Conservation (phyloP, 306 rosid species). For the Acacia melanoxylon region DNA sequence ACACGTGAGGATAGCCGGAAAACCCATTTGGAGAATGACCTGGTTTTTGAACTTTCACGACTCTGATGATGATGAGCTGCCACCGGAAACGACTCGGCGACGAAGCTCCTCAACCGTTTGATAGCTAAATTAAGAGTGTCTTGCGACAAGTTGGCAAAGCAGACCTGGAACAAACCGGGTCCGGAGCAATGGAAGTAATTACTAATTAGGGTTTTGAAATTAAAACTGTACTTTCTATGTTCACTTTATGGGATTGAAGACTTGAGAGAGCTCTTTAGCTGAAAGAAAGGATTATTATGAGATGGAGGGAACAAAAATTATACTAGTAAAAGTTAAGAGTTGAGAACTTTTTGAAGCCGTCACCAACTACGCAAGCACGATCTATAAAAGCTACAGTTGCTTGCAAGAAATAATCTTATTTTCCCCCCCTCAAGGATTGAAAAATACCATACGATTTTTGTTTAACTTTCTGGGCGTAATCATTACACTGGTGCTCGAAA, state of each 20-base stretch:
- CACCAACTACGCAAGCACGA: constrained; percentile 37
- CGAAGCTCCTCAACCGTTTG: constrained; percentile 56
- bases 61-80: not conserved
- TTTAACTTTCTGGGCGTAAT: constrained; percentile 40
- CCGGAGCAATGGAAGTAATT: constrained; percentile 66
- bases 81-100: constrained; percentile 24
- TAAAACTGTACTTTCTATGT: not conserved
- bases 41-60: constrained; percentile 38
- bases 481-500: constrained; percentile 9
- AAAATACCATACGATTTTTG: not conserved
- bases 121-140: constrained; percentile 61
- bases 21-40: constrained; percentile 77
- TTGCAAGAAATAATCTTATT: constrained; percentile 40
- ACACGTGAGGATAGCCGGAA: constrained; percentile 75
- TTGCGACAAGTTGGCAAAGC: constrained; percentile 78
- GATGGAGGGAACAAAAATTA: constrained; percentile 11
- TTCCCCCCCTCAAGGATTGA: not conserved
- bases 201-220: constrained; percentile 27
- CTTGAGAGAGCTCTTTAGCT: constrained; percentile 2
- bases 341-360: constrained; percentile 12
- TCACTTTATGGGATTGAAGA: not conserved
- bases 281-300: constrained; percentile 18
- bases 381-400: constrained; percentile 30
- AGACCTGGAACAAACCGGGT: constrained; percentile 84
- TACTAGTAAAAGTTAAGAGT: constrained; percentile 18